These are phyloP conservation scores for Rubia yunnanensis DNA, from an alignment of 257 asterid genomes.

Conservation along the genomic window DNA sequence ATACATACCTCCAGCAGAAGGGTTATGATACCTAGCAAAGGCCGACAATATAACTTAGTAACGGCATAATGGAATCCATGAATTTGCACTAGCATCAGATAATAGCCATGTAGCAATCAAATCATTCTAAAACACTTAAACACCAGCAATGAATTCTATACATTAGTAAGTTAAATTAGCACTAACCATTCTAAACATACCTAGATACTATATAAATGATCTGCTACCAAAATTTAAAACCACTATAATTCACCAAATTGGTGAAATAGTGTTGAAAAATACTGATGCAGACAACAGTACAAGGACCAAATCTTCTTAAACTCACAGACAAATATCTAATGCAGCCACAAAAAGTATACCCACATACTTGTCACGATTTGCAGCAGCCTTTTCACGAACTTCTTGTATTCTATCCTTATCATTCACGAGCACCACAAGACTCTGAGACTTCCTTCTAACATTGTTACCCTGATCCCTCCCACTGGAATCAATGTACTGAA, in stretches of 20 bases:
- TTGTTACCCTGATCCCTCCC: slow-evolving; percentile 94
- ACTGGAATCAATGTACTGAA: slow-evolving; percentile 88
- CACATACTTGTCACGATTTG: slow-evolving; percentile 85
- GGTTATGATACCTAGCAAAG: slow-evolving; percentile 51
- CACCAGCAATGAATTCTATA: background rate
- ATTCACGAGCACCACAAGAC: slow-evolving; percentile 82
- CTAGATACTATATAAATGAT: background rate
- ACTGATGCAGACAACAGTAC: background rate
- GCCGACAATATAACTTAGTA: background rate
- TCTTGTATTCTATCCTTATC: slow-evolving; percentile 93
- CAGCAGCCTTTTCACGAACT: slow-evolving; percentile 92
- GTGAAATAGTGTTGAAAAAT: background rate
- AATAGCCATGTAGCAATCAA: background rate
- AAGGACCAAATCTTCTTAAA: background rate
- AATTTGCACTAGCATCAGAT: background rate
- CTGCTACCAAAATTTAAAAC: background rate
- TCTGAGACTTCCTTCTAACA: slow-evolving; percentile 92
- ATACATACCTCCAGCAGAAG: slow-evolving; percentile 57
- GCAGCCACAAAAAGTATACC: background rate
- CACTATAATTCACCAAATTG: background rate
- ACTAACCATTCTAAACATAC: background rate
- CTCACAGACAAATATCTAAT: background rate
- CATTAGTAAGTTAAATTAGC: background rate
- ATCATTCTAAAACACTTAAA: background rate
- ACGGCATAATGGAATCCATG: background rate